Percentiles rank a stretch among this genome's conserved stretches.
Conservation (phyloP, 1,284 basidiomycete genomes). For the Rhizopogon parksii region DNA sequence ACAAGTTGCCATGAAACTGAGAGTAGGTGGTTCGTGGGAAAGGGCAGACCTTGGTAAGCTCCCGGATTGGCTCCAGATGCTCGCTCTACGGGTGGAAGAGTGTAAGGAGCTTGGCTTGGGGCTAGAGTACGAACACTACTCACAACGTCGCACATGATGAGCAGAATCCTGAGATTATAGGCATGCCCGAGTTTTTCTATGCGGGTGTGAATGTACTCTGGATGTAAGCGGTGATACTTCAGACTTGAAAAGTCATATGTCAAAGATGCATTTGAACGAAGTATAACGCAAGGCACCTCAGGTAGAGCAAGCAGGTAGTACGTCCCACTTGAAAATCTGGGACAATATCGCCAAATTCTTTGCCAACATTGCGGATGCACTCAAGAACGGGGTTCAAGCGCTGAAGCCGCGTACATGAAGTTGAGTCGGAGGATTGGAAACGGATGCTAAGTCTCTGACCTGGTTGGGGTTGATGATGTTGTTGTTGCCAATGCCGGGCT, state of each 20-base stretch:
- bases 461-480: constrained; percentile 58
- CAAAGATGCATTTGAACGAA: not conserved
- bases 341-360: constrained; percentile 92
- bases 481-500: constrained; percentile 63
- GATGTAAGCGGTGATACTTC: constrained; percentile 93
- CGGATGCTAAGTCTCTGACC: constrained; percentile 5
- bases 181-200: constrained; percentile 80
- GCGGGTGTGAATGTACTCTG: constrained; percentile 91
- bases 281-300: constrained; percentile 51
- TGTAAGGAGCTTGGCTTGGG: constrained; percentile 1
- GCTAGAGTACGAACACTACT: constrained; percentile 25
- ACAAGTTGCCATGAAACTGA: constrained; percentile 5
- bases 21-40: constrained; percentile 3
- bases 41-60: constrained; percentile 73
- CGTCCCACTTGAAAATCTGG: constrained; percentile 94
- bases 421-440: not conserved
- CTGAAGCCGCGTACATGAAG: constrained; percentile 33
- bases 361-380: constrained; percentile 80
- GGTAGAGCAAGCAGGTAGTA: constrained; percentile 89
- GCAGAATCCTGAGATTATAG: constrained; percentile 82
- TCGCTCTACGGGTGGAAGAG: constrained; percentile 53
- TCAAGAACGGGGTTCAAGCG: constrained; percentile 85
- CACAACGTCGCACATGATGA: constrained; percentile 91
- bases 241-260: constrained; percentile 47
- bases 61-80: constrained; percentile 84